These are phyloP conservation scores for Hsuehochloa calcarea DNA, from an alignment of 176 grass and related monocot genomes.

Conservation along the genomic window DNA sequence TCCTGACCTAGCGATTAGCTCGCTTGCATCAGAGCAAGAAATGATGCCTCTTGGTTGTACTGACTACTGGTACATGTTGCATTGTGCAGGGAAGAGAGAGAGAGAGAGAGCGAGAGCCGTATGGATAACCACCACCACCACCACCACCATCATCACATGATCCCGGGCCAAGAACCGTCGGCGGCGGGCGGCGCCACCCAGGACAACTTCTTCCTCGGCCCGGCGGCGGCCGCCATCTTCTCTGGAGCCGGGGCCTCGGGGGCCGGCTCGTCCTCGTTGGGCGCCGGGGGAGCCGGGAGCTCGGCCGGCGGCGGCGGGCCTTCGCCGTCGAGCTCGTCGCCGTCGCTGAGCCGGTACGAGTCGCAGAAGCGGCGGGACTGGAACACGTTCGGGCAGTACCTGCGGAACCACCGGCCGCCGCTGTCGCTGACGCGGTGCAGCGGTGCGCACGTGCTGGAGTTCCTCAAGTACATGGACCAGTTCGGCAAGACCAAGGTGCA, in stretches of 20 bases:
- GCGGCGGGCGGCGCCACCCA: conserved; percentile 39
- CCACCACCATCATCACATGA: conserved; percentile 63
- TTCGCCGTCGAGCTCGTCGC: conserved; percentile 46
- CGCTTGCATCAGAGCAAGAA: conserved; percentile 43
- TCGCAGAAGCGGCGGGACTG: conserved; percentile 97
- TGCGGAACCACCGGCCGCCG: conserved; percentile 86
- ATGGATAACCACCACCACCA: conserved; percentile 48
- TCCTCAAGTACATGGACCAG: conserved; percentile 94
- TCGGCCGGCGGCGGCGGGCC: conserved; percentile 2
- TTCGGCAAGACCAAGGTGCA: conserved; percentile 98
- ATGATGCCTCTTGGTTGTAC: conserved; percentile 13
- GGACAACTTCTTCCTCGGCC: conserved; percentile 56
- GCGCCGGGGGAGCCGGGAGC: neutral
- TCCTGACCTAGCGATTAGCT: conserved; percentile 20
- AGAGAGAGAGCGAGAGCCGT: neutral
- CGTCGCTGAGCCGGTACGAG: conserved; percentile 74
- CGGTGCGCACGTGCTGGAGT: conserved; percentile 89
- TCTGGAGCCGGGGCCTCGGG: conserved; percentile 15
- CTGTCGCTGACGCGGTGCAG: conserved; percentile 77
- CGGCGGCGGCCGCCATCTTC: conserved; percentile 45
- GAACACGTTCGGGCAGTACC: conserved; percentile 99
- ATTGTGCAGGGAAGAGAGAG: neutral
- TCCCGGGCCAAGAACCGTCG: conserved; percentile 46
- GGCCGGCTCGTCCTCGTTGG: conserved; percentile 40
- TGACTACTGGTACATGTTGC: neutral